A percentile compares a stretch with the other conserved stretches of the same genome.
Evolutionary conservation across 2,329 filamentous ascomycete species (phyloP).

Genomic region (Westerdykella aurantiaca): DNA sequence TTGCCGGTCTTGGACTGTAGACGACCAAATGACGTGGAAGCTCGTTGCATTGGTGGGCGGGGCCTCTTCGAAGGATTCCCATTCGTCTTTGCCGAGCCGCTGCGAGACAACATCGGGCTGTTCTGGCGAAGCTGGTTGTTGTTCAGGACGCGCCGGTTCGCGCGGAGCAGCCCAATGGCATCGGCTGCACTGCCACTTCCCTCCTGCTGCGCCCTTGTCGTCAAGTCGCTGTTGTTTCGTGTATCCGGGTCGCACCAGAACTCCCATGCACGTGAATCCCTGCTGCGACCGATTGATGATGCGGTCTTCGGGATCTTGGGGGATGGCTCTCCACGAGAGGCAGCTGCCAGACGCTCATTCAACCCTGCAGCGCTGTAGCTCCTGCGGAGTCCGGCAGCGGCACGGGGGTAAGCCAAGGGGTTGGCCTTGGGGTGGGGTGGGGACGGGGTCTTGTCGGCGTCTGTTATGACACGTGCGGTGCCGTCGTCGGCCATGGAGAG

Average conservation of each 20-base stretch:
- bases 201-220: conserved; percentile 74
- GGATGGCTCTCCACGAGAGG: conserved; percentile 23
- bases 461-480: conserved; percentile 75
- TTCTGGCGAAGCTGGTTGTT: conserved; percentile 62
- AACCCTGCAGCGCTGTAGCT: conserved; percentile 61
- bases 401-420: conserved; percentile 36
- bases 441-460: conserved; percentile 64
- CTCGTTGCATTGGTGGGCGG: conserved; percentile 29
- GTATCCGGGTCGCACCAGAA: conserved; percentile 78
- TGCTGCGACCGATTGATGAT: conserved; percentile 62
- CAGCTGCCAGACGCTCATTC: conserved; percentile 30
- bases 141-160: conserved; percentile 50
- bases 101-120: conserved; percentile 38
- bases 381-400: conserved; percentile 55
- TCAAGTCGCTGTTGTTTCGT: conserved; percentile 63
- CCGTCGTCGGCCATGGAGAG: conserved; percentile 82
- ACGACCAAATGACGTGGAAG: conserved; percentile 31
- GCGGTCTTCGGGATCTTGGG: conserved; percentile 45
- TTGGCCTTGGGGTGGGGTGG: conserved; percentile 52
- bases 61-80: conserved; percentile 35
- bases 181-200: conserved; percentile 72
- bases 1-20: conserved; percentile 26
- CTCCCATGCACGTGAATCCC: conserved; percentile 86
- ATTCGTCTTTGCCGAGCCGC: conserved; percentile 21
- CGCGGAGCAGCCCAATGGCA: conserved; percentile 74